Conservation (phyloP, 1,284 basidiomycete genomes). For the Ceratobasidium sp. region DNA sequence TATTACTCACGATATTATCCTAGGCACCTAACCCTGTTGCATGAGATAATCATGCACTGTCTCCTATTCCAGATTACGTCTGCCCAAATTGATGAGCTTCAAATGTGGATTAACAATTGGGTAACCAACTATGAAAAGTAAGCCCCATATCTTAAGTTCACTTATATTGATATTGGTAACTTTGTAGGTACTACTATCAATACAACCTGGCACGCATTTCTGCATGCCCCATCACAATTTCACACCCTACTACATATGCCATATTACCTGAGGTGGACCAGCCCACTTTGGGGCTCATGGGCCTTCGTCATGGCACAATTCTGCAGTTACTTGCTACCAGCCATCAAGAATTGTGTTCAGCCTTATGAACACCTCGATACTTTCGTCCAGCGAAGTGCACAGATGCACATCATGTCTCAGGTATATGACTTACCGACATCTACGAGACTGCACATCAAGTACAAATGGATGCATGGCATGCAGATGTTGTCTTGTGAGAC, state of each 20-base stretch:
- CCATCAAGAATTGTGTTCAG: constrained; percentile 3
- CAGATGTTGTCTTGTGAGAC: neutral
- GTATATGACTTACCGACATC: neutral
- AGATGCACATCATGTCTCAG: constrained; percentile 2
- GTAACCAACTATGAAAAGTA: constrained; percentile 52
- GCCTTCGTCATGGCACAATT: constrained; percentile 12
- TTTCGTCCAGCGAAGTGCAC: constrained; percentile 2
- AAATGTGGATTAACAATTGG: constrained; percentile 47
- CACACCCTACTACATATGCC: constrained; percentile 56
- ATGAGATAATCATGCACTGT: constrained; percentile 47
- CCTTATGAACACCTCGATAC: constrained; percentile 10
- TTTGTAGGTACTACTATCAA: constrained; percentile 55
- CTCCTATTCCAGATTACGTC: constrained; percentile 46
- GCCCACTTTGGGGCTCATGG: constrained; percentile 42
- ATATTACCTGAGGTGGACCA: constrained; percentile 49
- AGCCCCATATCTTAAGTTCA: neutral
- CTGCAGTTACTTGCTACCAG: constrained; percentile 7
- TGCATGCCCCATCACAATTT: constrained; percentile 54
- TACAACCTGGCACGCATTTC: constrained; percentile 49
- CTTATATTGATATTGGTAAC: no score
- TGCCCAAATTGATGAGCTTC: constrained; percentile 46
- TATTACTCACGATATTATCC: neutral
- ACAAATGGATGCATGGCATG: neutral
- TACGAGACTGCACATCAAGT: neutral
- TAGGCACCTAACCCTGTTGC: constrained; percentile 6